These are phyloP conservation scores for Alternaria incomplexa DNA, from an alignment of 2,329 filamentous ascomycete species.

Conservation along the genomic window DNA sequence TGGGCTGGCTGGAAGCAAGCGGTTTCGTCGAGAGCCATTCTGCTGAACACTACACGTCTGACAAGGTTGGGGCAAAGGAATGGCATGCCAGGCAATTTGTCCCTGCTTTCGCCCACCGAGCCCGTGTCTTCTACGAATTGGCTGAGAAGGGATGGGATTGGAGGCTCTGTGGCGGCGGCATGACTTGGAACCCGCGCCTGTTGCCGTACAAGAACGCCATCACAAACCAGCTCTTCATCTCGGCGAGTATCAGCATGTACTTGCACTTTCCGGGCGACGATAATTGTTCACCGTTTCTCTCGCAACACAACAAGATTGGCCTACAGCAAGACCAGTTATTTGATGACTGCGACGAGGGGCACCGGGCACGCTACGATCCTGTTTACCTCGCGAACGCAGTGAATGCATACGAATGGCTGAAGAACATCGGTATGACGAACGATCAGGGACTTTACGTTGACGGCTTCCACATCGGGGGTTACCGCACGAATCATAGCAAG, in stretches of 20 bases:
- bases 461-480: slow-evolving; percentile 83
- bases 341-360: slow-evolving; percentile 14
- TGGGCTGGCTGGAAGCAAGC: slow-evolving; percentile 86
- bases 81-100: slow-evolving; percentile 84
- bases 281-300: slow-evolving; percentile 72
- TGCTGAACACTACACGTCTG: slow-evolving; percentile 61
- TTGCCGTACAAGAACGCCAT: slow-evolving; percentile 93
- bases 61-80: slow-evolving; percentile 1
- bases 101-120: slow-evolving; percentile 79
- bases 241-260: slow-evolving; percentile 88
- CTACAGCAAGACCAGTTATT: slow-evolving; percentile 2
- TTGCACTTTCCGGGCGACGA: slow-evolving; percentile 82
- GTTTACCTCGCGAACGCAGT: slow-evolving; percentile 75
- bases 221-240: slow-evolving; percentile 88
- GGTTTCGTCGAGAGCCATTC: slow-evolving; percentile 78
- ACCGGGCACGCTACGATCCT: slow-evolving; percentile 56
- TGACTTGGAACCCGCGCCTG: slow-evolving; percentile 83
- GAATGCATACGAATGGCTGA: slow-evolving; percentile 82
- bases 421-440: slow-evolving; percentile 80
- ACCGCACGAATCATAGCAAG: slow-evolving; percentile 62
- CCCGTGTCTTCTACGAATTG: slow-evolving; percentile 84
- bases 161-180: slow-evolving; percentile 80
- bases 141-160: slow-evolving; percentile 82
- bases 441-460: slow-evolving; percentile 77
- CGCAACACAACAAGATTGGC: slow-evolving; percentile 23